Evolutionary conservation across 2,329 filamentous ascomycete genomes (phyloP).

Genomic region (Chaetoscypha palmicola): DNA sequence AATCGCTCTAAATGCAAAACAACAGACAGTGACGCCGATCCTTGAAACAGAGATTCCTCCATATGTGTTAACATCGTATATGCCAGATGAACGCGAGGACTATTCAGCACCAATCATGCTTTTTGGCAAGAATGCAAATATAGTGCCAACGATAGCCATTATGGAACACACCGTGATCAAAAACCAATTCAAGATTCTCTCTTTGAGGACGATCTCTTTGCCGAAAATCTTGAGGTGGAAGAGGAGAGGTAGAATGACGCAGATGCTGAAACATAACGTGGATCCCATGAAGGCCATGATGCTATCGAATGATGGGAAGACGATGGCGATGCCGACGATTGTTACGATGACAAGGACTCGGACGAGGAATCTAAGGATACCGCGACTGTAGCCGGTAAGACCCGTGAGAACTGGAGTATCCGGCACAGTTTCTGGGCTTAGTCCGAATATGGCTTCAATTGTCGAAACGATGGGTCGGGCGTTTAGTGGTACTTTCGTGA

Average conservation of each 20-base stretch:
- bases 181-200: constrained; percentile 60
- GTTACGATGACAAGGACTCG: constrained; percentile 60
- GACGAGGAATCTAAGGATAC: constrained; percentile 51
- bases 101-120: constrained; percentile 54
- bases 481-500: constrained; percentile 92
- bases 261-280: constrained; percentile 87
- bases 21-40: background rate
- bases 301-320: constrained; percentile 62
- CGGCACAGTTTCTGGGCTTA: constrained; percentile 40
- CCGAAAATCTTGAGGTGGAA: constrained; percentile 91
- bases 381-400: constrained; percentile 49
- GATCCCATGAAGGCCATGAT: constrained; percentile 77
- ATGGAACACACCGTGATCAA: constrained; percentile 63
- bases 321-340: constrained; percentile 68
- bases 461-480: constrained; percentile 83
- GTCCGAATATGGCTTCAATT: constrained; percentile 69
- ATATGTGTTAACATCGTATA: background rate
- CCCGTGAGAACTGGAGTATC: constrained; percentile 43
- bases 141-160: constrained; percentile 70
- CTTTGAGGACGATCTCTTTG: constrained; percentile 55
- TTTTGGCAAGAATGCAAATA: constrained; percentile 83
- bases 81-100: constrained; percentile 1
- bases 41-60: background rate
- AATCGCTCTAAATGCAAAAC: constrained; percentile 1
- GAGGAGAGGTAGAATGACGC: constrained; percentile 78